Evolutionary conservation across 352 stramenopile species (phyloP), one percentile per base, ranked within the genome.

Genomic region (Phytopythium boreale): DNA sequence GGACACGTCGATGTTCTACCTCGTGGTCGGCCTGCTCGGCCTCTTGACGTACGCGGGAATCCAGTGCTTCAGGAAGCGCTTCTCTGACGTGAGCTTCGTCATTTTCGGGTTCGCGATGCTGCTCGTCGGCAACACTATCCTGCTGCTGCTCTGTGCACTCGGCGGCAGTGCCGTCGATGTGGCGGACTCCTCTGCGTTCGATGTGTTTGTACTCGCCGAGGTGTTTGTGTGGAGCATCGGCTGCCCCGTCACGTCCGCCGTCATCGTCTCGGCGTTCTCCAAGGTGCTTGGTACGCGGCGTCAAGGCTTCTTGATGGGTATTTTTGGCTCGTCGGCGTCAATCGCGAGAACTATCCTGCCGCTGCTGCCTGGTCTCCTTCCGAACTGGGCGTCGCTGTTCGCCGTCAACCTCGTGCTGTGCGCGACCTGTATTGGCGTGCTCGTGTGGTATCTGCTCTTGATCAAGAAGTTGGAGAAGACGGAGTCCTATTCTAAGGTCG

Each of bases 141-240:
- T 89, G 11, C 59, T 85, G 0, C 34, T 63, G 4, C 60, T 87
- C 24, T 76, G 69, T 34, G 26, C 59, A 0, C 24, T 63, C 34
- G 59, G 59, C 49, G 47, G 46, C 7, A 36, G 62, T 31, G 20
- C 59, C 31, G 15, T 11, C 11, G 36, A 24, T 4, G 20, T 34
- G 34, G 36, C 31, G 12, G 26, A 61, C 20, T 56, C 68, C 11
- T 20, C 65, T 4, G 62, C 69, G 31, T 80, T 79, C 22, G 51
- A 72, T 31, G 55, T 76, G 26, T 79, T 88, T 24, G 66, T 84
- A 9, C 24, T 67, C 20, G 73, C 72, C 4, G 75, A 88, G 34
- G 63, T 88, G 9, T 75, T 90, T 22, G 68, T 90, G 0, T 90
- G 81, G 81, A 90, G 81, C 26, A 67, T 90, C 53, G 81, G 81